Conservation (phyloP, 1,284 basidiomycete species). For the Puccinia hordei region DNA sequence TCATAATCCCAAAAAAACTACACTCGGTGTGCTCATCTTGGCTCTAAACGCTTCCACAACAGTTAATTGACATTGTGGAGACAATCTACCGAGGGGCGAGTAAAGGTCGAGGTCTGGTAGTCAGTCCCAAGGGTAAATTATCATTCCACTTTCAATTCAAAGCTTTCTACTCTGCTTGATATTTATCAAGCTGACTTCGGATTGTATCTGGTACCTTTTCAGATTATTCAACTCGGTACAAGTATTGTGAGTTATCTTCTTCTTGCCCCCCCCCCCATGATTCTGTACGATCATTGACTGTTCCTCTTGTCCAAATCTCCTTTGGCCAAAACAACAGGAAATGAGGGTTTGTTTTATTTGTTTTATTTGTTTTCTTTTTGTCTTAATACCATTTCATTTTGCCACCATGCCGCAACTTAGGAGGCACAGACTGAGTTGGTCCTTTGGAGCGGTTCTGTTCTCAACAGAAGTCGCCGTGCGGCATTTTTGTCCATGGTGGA, state of each 20-base stretch:
- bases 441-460: background rate
- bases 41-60: background rate
- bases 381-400: background rate
- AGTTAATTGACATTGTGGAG: constrained; percentile 97
- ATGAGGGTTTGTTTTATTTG: background rate
- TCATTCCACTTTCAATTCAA: background rate
- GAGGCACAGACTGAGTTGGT: no score
- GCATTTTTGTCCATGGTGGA: no score
- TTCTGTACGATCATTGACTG: background rate
- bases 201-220: background rate
- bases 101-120: constrained; percentile 95
- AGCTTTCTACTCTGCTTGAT: background rate
- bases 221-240: constrained; percentile 53
- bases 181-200: background rate
- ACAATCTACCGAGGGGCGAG: constrained; percentile 97
- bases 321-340: background rate
- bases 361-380: constrained; percentile 15
- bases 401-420: no score
- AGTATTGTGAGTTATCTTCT: constrained; percentile 42
- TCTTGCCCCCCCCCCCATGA: background rate
- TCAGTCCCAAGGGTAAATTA: constrained; percentile 83
- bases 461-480: no score
- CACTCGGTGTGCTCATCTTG: background rate
- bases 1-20: background rate
- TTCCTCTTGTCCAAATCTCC: background rate